Base-by-base conservation (phyloP, 2,329 filamentous ascomycete species). In the Neonectria ditissima region DNA sequence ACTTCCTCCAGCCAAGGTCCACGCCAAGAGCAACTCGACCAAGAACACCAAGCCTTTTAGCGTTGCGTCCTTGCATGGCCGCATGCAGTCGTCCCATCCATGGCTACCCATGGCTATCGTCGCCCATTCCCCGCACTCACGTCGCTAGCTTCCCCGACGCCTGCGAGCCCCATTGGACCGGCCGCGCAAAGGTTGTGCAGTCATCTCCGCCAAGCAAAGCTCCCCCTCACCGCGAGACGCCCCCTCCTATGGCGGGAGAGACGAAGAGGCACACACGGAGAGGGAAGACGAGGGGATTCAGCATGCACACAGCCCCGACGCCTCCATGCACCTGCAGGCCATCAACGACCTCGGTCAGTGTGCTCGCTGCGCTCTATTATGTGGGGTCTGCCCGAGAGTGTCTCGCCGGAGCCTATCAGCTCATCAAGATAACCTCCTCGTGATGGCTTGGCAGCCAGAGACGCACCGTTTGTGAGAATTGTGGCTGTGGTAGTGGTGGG, bases 401-500 rank as follows among this genome's bases (percentile, higher is more conserved):
- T 65, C 64, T 62, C 26, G 59, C 66, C 47, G 52, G 43, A 59
- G 37, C 71, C 70, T 69, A 73, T 73, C 71, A 73, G 59, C 52
- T 56, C 47, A 55, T 28, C 51, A 54, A 55, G 51, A 60, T 47
- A 20, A 24, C 34, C 53, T 50, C 51, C 48, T 61, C 55, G 63
- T 59, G 51, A 64, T 57, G 45, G 57, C 67, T 70, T 71, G 68
- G 68, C 71, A 57, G 55, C 52, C 59, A 65, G 63, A 63, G 63
- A 63, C 57, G 62, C 66, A 61, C 67, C 65, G 63, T 69, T 69
- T 64, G 54, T 53, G 32, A 65, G 59, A 59, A 63, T 56, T 71
- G 69, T 73, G 71, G 71, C 71, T 71, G 62, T 63, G 66, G 65
- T 59, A 62, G n/a, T n/a, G n/a, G 70, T 69, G 70, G 55, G 69